Percentiles rank a stretch among this genome's conserved stretches.
Conservation (phyloP, 192 early-diverging fungal genomes). For the Rhizoclosmatium sp. region DNA sequence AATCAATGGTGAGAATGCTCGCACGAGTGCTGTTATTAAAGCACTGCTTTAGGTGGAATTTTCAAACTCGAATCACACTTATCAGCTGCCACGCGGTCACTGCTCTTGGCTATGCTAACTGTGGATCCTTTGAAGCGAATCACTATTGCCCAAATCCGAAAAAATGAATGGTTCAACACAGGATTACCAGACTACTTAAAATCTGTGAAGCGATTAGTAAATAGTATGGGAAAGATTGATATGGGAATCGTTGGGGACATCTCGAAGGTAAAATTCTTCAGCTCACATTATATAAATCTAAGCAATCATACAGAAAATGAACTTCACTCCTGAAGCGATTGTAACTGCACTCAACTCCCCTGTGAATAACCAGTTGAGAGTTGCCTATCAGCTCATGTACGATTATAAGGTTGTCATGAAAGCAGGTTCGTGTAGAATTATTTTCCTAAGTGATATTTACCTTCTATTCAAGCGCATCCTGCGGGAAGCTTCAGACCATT, state of each 20-base stretch:
- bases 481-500: slow-evolving; percentile 30
- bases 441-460: not conserved
- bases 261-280: slow-evolving; percentile 59
- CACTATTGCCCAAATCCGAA: slow-evolving; percentile 84
- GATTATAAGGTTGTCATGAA: slow-evolving; percentile 70
- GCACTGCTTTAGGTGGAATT: slow-evolving; percentile 71
- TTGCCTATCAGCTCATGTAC: slow-evolving; percentile 95
- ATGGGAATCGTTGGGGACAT: slow-evolving; percentile 83
- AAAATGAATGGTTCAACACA: slow-evolving; percentile 92
- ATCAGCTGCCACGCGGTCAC: slow-evolving; percentile 78
- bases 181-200: slow-evolving; percentile 92
- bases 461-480: slow-evolving; percentile 12
- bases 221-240: slow-evolving; percentile 73
- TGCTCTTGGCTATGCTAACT: slow-evolving; percentile 89
- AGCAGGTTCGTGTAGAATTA: slow-evolving; percentile 16
- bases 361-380: slow-evolving; percentile 94
- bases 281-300: not conserved
- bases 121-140: slow-evolving; percentile 97
- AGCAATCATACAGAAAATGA: slow-evolving; percentile 70
- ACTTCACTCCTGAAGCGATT: slow-evolving; percentile 72
- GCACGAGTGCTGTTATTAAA: too few species aligned
- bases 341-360: slow-evolving; percentile 77
- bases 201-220: slow-evolving; percentile 76
- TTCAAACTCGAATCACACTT: slow-evolving; percentile 91
- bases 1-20: slow-evolving; percentile 73